Conservation (phyloP, 352 stramenopile species). For the Phytophthora sansomeana region DNA sequence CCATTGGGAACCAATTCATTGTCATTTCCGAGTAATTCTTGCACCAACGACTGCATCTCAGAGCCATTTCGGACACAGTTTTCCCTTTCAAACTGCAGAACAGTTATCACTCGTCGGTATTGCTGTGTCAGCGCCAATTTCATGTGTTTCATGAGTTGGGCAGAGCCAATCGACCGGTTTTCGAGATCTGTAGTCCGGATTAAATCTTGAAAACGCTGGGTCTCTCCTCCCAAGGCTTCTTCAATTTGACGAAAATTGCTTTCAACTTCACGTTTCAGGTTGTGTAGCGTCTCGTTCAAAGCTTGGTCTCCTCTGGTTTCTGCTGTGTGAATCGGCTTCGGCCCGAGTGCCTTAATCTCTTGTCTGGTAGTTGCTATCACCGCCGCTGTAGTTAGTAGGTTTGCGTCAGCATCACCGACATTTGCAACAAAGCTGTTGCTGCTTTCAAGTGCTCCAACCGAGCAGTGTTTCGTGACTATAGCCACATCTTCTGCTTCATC, state of each 20-base stretch:
- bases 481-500: slow-evolving; percentile 11
- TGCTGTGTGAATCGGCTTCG: too few relatives aligned
- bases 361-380: neutral
- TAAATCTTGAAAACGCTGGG: slow-evolving; percentile 2
- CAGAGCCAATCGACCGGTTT: neutral
- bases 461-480: neutral
- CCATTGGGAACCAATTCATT: neutral
- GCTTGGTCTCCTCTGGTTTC: neutral
- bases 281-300: neutral
- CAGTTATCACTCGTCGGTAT: slow-evolving; percentile 14
- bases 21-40: slow-evolving; percentile 1
- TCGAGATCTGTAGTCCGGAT: slow-evolving; percentile 4
- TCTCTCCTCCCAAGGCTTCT: neutral
- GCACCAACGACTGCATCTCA: slow-evolving; percentile 12
- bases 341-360: neutral
- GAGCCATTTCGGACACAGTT: slow-evolving; percentile 6
- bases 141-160: neutral
- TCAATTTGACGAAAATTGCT: too few relatives aligned
- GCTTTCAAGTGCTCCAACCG: neutral
- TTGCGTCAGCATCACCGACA: neutral
- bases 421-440: neutral
- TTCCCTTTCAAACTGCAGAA: slow-evolving; percentile 21
- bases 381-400: neutral
- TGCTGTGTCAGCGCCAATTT: slow-evolving; percentile 20
- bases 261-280: too few relatives aligned